A percentile compares a stretch with the other conserved stretches of the same genome.
Conservation (phyloP, 176 grass and related monocot species). For the Eleusine indica region DNA sequence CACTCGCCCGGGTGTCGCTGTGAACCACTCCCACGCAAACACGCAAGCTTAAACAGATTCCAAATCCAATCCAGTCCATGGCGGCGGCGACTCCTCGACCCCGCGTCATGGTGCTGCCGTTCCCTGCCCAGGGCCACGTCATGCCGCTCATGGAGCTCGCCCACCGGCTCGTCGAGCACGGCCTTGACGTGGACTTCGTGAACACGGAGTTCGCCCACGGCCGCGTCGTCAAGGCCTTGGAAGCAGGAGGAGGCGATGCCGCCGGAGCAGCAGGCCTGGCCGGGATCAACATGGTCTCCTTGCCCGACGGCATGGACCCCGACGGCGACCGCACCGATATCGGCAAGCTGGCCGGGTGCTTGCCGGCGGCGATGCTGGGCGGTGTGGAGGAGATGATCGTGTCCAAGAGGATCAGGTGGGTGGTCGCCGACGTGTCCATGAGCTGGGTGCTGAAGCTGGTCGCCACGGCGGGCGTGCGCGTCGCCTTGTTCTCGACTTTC, state of each 20-base stretch:
- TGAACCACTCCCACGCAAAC: background rate
- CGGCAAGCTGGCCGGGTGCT: constrained; percentile 11
- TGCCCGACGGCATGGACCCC: constrained; percentile 64
- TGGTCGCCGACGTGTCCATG: constrained; percentile 51
- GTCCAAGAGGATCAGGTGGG: constrained; percentile 45
- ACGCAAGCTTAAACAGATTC: background rate
- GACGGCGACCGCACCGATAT: constrained; percentile 53
- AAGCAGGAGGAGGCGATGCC: constrained; percentile 26
- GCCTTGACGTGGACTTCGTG: constrained; percentile 59
- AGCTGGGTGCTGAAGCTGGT: constrained; percentile 40
- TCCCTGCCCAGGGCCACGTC: constrained; percentile 69
- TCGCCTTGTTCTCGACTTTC: constrained; percentile 42
- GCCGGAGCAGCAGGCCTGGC: background rate
- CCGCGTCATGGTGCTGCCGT: constrained; percentile 59
- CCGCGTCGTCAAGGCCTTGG: constrained; percentile 45
- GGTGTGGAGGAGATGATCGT: constrained; percentile 40
- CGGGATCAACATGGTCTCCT: constrained; percentile 52
- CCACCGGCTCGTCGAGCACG: constrained; percentile 47
- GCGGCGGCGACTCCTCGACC: constrained; percentile 22
- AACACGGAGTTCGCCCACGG: constrained; percentile 74
- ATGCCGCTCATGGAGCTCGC: constrained; percentile 72
- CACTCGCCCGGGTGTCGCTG: background rate
- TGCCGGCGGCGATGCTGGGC: constrained; percentile 39
- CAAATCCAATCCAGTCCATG: background rate
- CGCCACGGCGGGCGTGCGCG: constrained; percentile 27